A percentile compares a stretch with the other conserved stretches of the same genome.
Evolutionary conservation across 2,329 filamentous ascomycete genomes (phyloP).

Genomic region (Alternaria triticimaculans): DNA sequence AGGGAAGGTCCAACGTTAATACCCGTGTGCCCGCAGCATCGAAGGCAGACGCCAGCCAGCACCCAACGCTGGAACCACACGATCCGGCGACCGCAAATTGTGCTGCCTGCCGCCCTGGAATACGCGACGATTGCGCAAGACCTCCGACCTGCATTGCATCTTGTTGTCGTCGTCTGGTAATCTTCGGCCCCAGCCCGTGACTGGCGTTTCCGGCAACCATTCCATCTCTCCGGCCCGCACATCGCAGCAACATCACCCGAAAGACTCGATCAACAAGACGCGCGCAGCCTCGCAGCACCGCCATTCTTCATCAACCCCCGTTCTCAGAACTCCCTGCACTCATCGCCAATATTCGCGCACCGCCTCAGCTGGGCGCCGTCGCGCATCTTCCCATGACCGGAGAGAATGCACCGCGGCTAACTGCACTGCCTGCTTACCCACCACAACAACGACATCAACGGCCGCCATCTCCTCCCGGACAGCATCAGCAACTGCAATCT

Average conservation of each 20-base stretch:
- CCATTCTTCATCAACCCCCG: background rate
- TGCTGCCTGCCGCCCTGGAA: background rate
- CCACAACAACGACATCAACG: slow-evolving; percentile 22
- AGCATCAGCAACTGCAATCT: slow-evolving; percentile 28
- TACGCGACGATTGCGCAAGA: background rate
- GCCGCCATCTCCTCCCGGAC: slow-evolving; percentile 24
- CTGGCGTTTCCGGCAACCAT: background rate
- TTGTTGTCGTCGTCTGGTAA: background rate
- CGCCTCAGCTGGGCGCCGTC: slow-evolving; percentile 30
- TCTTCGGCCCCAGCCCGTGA: slow-evolving; percentile 8
- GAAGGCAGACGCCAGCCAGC: background rate
- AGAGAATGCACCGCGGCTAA: slow-evolving; percentile 32
- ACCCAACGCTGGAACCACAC: slow-evolving; percentile 14
- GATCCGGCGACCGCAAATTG: slow-evolving; percentile 8
- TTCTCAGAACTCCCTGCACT: background rate
- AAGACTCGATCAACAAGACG: background rate
- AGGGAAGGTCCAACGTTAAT: slow-evolving; percentile 16
- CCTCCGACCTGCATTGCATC: background rate
- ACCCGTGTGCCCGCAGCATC: slow-evolving; percentile 18
- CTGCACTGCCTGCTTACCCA: slow-evolving; percentile 19
- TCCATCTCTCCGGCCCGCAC: slow-evolving; percentile 9
- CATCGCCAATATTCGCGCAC: slow-evolving; percentile 42
- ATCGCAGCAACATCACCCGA: slow-evolving; percentile 5
- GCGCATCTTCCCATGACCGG: slow-evolving; percentile 29
- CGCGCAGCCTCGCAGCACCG: background rate